A percentile compares a stretch with the other conserved stretches of the same genome.
These are phyloP conservation scores for Colletotrichum sp. DNA, from an alignment of 2,329 filamentous ascomycete genomes.

Conservation along the genomic window DNA sequence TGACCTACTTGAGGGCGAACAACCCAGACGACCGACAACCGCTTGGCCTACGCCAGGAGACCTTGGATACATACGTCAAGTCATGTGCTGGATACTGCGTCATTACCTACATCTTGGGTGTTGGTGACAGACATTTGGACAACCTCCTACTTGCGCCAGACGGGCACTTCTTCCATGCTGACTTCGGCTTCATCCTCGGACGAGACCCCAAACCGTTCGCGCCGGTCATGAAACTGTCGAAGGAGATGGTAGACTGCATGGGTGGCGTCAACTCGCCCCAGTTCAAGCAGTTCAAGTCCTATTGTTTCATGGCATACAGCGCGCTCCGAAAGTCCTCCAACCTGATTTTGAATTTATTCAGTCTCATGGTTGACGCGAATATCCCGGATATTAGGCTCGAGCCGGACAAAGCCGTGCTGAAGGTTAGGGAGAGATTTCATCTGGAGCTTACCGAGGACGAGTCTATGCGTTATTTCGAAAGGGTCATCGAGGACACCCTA, in stretches of 20 bases:
- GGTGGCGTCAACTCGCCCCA: constrained; percentile 82
- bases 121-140: constrained; percentile 94
- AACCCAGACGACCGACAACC: constrained; percentile 86
- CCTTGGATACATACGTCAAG: constrained; percentile 93
- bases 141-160: constrained; percentile 91
- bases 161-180: constrained; percentile 96
- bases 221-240: constrained; percentile 94
- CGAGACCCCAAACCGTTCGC: constrained; percentile 98
- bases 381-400: constrained; percentile 94
- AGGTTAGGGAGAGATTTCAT: constrained; percentile 94
- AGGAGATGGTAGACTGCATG: constrained; percentile 99
- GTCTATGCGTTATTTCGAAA: constrained; percentile 85
- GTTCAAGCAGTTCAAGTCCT: constrained; percentile 90
- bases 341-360: constrained; percentile 93
- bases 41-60: constrained; percentile 87
- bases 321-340: constrained; percentile 89
- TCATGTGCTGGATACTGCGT: constrained; percentile 98
- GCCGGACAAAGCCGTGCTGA: constrained; percentile 91
- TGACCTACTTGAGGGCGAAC: constrained; percentile 86
- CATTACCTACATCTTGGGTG: constrained; percentile 96
- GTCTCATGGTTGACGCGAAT: constrained; percentile 96
- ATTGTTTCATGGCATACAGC: constrained; percentile 94
- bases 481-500: constrained; percentile 88
- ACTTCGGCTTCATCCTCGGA: constrained; percentile 97
- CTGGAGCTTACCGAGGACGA: constrained; percentile 92